A percentile compares a stretch with the other conserved stretches of the same genome.
These are phyloP conservation scores for Agapanthus africanus DNA, from an alignment of 106 monocot species.

Conservation along the genomic window DNA sequence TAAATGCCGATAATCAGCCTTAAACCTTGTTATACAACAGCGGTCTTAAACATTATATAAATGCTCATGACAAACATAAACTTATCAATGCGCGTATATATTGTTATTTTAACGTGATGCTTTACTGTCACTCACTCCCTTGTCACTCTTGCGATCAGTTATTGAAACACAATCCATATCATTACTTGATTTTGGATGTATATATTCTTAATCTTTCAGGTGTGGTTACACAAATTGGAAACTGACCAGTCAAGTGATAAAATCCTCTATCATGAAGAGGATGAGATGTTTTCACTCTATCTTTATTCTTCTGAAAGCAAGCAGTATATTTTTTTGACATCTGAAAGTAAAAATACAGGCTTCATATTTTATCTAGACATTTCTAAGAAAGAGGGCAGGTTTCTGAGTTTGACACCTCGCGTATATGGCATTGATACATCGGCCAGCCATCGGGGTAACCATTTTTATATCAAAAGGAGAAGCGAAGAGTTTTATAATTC, in stretches of 20 bases:
- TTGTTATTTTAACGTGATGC: neutral
- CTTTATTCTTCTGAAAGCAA: slow-evolving; percentile 82
- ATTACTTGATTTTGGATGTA: neutral
- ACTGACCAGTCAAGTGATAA: slow-evolving; percentile 79
- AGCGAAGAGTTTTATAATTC: slow-evolving; percentile 90
- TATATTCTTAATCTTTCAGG: slow-evolving; percentile 28
- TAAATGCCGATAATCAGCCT: too few relatives aligned
- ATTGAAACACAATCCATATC: neutral
- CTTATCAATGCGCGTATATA: neutral
- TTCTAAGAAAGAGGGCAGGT: slow-evolving; percentile 42
- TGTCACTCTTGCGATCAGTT: neutral
- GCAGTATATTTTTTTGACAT: slow-evolving; percentile 75
- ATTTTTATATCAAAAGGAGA: slow-evolving; percentile 83
- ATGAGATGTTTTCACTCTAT: slow-evolving; percentile 88
- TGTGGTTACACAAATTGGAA: slow-evolving; percentile 75
- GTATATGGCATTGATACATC: slow-evolving; percentile 73
- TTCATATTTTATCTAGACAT: slow-evolving; percentile 70
- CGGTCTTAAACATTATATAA: too few relatives aligned
- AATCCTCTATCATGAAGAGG: slow-evolving; percentile 91
- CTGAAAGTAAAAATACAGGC: slow-evolving; percentile 80
- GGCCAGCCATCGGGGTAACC: slow-evolving; percentile 82
- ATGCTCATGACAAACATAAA: neutral
- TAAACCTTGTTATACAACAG: too few relatives aligned
- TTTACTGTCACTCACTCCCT: neutral
- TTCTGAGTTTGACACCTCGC: slow-evolving; percentile 60